Conservation (phyloP, 495 filamentous ascomycete genomes). For the Penicillium malachiteum region DNA sequence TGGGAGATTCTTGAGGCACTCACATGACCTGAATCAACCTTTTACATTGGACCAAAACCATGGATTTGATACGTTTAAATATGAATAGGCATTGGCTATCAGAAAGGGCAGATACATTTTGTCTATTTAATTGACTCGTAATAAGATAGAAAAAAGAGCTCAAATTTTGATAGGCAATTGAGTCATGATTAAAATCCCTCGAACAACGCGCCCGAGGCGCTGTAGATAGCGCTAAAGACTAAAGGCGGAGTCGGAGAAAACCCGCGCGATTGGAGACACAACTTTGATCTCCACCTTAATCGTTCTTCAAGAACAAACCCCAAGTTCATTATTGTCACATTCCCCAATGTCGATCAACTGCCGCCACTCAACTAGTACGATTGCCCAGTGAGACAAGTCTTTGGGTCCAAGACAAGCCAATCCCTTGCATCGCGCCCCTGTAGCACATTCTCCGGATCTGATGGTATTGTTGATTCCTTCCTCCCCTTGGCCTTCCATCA, state of each 20-base stretch:
- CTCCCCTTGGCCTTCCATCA: conserved; percentile 14
- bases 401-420: not conserved
- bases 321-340: conserved; percentile 6
- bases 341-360: conserved; percentile 12
- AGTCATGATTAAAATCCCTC: not conserved
- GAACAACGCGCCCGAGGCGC: not conserved
- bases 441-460: conserved; percentile 33
- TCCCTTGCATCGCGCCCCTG: conserved; percentile 31
- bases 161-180: not conserved
- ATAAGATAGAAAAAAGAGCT: not conserved
- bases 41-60: not conserved
- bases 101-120: not conserved
- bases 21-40: conserved; percentile 4
- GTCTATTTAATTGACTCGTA: not conserved
- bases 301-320: not conserved
- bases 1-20: not conserved
- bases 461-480: conserved; percentile 40
- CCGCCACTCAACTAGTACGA: conserved; percentile 2
- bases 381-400: conserved; percentile 6
- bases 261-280: not conserved
- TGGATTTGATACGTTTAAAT: not conserved
- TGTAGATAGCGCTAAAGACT: not conserved
- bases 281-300: conserved; percentile 1
- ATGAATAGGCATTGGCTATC: not conserved
- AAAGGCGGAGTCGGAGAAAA: conserved; percentile 1